Percentiles rank a stretch among this genome's conserved stretches.
phyloP scores from a whole-genome alignment of 331 rosid genomes.

The Telfairia occidentalis region DNA sequence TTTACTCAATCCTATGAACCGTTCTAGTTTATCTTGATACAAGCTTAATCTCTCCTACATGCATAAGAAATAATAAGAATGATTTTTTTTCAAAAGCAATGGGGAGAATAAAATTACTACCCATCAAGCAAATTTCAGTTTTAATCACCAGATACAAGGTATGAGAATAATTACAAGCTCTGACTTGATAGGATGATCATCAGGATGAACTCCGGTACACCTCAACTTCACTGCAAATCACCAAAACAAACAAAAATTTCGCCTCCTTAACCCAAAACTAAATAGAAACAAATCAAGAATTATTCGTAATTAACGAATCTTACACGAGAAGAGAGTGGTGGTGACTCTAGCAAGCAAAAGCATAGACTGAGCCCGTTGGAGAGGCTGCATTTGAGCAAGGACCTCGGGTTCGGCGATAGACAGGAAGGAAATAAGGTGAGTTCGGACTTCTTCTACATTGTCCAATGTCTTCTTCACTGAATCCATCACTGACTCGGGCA shows the following conservation, averaged over 20 bases:
- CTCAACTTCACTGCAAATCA: conserved; percentile 58
- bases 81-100: not conserved
- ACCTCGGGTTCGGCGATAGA: conserved; percentile 49
- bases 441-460: conserved; percentile 32
- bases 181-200: conserved; percentile 60
- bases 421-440: conserved; percentile 35
- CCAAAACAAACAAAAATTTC: not conserved
- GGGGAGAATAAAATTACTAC: not conserved
- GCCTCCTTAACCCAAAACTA: not conserved
- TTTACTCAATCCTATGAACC: conserved; percentile 45
- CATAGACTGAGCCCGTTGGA: conserved; percentile 70
- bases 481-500: conserved; percentile 59
- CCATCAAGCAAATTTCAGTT: not conserved
- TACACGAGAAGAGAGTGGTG: conserved; percentile 56
- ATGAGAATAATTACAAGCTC: conserved; percentile 59
- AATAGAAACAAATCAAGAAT: not conserved
- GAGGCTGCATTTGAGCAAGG: conserved; percentile 62
- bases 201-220: conserved; percentile 63
- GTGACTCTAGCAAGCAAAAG: conserved; percentile 57
- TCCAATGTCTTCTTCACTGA: conserved; percentile 44
- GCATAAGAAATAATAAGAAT: not conserved
- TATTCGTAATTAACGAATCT: not conserved
- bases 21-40: conserved; percentile 54
- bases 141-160: conserved; percentile 8
- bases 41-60: conserved; percentile 65